phyloP scores from a whole-genome alignment of 108 stramenopile genomes.

The Conticribra guillardii region DNA sequence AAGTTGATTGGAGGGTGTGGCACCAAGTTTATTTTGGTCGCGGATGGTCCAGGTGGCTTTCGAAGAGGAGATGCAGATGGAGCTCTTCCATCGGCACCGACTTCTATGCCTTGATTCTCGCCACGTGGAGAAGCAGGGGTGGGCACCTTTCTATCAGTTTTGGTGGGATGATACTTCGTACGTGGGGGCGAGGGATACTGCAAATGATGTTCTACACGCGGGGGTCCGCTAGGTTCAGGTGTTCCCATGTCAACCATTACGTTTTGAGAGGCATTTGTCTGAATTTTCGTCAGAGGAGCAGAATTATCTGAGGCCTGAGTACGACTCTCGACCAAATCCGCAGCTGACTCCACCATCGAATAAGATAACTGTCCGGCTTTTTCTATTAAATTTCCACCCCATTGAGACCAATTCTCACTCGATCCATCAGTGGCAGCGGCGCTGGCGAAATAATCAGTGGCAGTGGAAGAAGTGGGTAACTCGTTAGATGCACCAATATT shows the following conservation, averaged over 20 bases:
- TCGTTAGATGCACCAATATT: too few species aligned
- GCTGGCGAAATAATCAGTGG: not conserved
- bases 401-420: slow-evolving; percentile 20
- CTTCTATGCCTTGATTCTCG: not conserved
- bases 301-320: not conserved
- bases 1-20: not conserved
- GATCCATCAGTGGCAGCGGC: slow-evolving; percentile 9
- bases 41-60: not conserved
- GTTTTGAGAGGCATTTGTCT: not conserved
- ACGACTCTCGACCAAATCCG: slow-evolving; percentile 21
- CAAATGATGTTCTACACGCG: not conserved
- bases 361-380: slow-evolving; percentile 24
- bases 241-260: not conserved
- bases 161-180: not conserved
- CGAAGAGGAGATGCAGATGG: not conserved
- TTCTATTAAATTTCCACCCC: slow-evolving; percentile 13
- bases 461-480: too few species aligned
- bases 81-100: not conserved
- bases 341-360: slow-evolving; percentile 21
- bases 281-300: not conserved
- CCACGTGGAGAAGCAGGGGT: not conserved
- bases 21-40: not conserved
- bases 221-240: not conserved
- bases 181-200: not conserved
- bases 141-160: not conserved